These are phyloP conservation scores for Dichotomocladium elegans DNA, from an alignment of 371 early-diverging fungal genomes.

Conservation along the genomic window DNA sequence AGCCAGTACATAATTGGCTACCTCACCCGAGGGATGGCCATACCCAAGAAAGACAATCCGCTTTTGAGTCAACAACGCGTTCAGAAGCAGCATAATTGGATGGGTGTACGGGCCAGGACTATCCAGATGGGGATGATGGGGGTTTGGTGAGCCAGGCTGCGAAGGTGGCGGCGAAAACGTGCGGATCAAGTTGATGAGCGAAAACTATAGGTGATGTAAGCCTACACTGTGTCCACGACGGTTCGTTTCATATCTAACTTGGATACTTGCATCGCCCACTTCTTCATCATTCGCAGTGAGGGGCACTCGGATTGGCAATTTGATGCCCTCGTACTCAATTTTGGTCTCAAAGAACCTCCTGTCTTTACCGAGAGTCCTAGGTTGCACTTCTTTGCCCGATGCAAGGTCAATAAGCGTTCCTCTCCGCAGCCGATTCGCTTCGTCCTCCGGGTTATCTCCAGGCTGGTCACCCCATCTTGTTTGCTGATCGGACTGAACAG, in stretches of 20 bases:
- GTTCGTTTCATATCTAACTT: neutral
- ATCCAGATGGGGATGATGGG: constrained; percentile 88
- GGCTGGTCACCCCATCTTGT: constrained; percentile 9
- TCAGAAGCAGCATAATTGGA: constrained; percentile 81
- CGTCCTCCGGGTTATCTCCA: constrained; percentile 15
- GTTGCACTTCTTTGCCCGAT: constrained; percentile 42
- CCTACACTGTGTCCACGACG: neutral
- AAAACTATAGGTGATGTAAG: constrained; percentile 70
- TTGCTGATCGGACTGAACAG: constrained; percentile 11
- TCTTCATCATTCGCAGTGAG: constrained; percentile 83
- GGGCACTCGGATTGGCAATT: constrained; percentile 83
- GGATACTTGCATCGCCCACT: constrained; percentile 79
- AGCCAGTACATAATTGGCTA: constrained; percentile 90
- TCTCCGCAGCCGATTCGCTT: constrained; percentile 25
- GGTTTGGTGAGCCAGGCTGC: constrained; percentile 53
- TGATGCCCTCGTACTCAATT: constrained; percentile 76
- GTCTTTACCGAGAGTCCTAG: constrained; percentile 68
- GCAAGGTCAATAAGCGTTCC: constrained; percentile 54
- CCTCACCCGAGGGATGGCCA: constrained; percentile 87
- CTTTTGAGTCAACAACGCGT: constrained; percentile 87
- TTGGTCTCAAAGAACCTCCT: constrained; percentile 83
- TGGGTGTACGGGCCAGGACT: constrained; percentile 77
- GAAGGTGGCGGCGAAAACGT: constrained; percentile 58
- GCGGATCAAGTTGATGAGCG: constrained; percentile 70
- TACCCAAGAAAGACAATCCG: constrained; percentile 93